These are phyloP conservation scores for Dothideomycetes sp. DNA, from an alignment of 2,329 filamentous ascomycete genomes.

Conservation along the genomic window DNA sequence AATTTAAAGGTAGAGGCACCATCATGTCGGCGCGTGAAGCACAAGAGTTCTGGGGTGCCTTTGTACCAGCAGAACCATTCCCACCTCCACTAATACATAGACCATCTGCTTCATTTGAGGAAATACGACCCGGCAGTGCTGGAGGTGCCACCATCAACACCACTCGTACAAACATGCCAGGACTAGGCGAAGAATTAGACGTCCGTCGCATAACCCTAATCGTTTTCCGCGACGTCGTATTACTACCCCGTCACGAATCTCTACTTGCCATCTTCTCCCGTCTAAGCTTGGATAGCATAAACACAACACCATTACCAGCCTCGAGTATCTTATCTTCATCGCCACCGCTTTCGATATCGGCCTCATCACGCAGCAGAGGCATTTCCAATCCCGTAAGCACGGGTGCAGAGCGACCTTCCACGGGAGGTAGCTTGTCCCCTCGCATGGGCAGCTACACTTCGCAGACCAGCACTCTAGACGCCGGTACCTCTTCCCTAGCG, in stretches of 20 bases:
- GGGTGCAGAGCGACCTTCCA: slow-evolving; percentile 41
- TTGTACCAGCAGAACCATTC: slow-evolving; percentile 37
- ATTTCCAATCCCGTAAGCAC: slow-evolving; percentile 25
- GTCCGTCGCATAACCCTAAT: slow-evolving; percentile 82
- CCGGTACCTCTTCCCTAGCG: slow-evolving; percentile 38
- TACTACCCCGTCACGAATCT: slow-evolving; percentile 79
- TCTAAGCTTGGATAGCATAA: slow-evolving; percentile 69
- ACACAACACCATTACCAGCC: slow-evolving; percentile 32
- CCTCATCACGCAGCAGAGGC: slow-evolving; percentile 17
- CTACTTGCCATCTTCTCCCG: slow-evolving; percentile 86
- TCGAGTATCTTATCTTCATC: slow-evolving; percentile 15
- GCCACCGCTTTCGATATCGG: slow-evolving; percentile 18
- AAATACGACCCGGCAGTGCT: slow-evolving; percentile 35
- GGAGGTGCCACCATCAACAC: slow-evolving; percentile 24
- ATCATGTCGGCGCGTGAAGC: slow-evolving; percentile 72
- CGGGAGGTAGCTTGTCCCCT: slow-evolving; percentile 65
- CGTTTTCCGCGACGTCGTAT: slow-evolving; percentile 78
- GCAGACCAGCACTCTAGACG: slow-evolving; percentile 67
- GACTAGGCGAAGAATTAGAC: slow-evolving; percentile 57
- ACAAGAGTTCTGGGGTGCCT: slow-evolving; percentile 78
- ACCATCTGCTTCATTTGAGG: slow-evolving; percentile 23
- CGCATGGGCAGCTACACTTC: slow-evolving; percentile 64
- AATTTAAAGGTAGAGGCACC: slow-evolving; percentile 76
- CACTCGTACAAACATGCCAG: slow-evolving; percentile 26
- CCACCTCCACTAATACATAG: background rate